Percentiles rank a stretch among this genome's conserved stretches.
Conservation (phyloP, 1,284 basidiomycete genomes). For the Ustilago sp. region DNA sequence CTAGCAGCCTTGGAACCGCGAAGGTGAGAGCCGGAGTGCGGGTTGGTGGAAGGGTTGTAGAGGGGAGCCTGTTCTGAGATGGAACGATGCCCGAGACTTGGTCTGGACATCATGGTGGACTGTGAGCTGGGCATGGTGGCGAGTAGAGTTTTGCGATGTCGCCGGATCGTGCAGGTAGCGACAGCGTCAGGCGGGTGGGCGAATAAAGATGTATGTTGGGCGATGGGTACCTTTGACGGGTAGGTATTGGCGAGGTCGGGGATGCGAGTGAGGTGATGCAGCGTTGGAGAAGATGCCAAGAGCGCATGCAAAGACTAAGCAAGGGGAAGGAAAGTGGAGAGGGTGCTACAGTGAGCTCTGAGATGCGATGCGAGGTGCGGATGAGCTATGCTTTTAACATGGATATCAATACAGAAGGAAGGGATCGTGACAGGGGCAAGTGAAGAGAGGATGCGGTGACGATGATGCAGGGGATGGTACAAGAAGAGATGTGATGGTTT, state of each 20-base stretch:
- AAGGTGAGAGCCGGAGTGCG: slow-evolving; percentile 31
- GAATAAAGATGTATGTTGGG: neutral
- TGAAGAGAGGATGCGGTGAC: neutral
- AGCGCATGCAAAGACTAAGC: neutral
- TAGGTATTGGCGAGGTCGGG: neutral
- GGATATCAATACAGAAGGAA: slow-evolving; percentile 1
- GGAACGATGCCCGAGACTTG: slow-evolving; percentile 39
- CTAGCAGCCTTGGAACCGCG: slow-evolving; percentile 35
- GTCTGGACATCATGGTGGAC: slow-evolving; percentile 22
- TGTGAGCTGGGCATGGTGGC: slow-evolving; percentile 20
- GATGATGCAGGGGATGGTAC: slow-evolving; percentile 12
- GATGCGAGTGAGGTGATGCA: neutral
- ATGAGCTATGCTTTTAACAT: slow-evolving; percentile 16
- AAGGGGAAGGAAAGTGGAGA: slow-evolving; percentile 5
- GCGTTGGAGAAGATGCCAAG: slow-evolving; percentile 1
- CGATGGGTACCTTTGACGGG: neutral
- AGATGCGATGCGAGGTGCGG: slow-evolving; percentile 25
- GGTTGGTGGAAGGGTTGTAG: slow-evolving; percentile 23
- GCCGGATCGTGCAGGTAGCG: slow-evolving; percentile 7
- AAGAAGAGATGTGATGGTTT: neutral
- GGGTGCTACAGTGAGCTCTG: neutral
- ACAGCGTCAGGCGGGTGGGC: neutral
- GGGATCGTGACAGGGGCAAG: neutral
- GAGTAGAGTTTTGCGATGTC: neutral
- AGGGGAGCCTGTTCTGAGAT: slow-evolving; percentile 49